Base-by-base conservation (phyloP, 2,329 filamentous ascomycete genomes). In the Epichloe sp. region DNA sequence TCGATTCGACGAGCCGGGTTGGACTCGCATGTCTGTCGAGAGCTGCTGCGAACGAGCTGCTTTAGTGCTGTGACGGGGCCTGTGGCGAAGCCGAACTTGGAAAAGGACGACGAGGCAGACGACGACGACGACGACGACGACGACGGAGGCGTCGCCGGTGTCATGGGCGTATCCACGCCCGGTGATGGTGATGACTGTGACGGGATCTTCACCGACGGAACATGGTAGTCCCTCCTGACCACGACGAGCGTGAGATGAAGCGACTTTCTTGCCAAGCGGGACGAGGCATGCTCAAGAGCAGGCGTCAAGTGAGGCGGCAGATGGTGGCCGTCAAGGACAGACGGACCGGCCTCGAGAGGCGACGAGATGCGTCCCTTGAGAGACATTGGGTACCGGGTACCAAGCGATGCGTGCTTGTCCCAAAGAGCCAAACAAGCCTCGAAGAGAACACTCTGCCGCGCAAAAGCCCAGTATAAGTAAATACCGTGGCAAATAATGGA, bases 281-380 rank as follows among this genome's bases (percentile, higher is more conserved):
- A 70, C 0, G 80, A 81, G 14, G 73, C 70, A 57, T 81, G 79
- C 52, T 82, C 78, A 34, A 84, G 71, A 26, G 78, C 78, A 4
- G 71, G 69, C 11, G 66, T 71, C 50, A 83, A 62, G 43, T 72
- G 68, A n/a, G 71, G 64, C 2, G 80, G 79, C n/a, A 83, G 70
- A 53, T 75, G 73, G 56, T 79, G 72, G 36, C 70, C 68, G 57
- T 82, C 76, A 53, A 81, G 73, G 50, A 83, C 68, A 19, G 79
- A 82, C 42, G 69, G 68, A 17, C 79, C 79, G 31, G 80, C 79
- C 69, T 83, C 80, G 52, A 84, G 72, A 14, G 80, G 80, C 47
- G 78, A 75, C 1, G 80, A 83, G 58, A 83, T 83, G 52, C 68
- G 70, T 51, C 72, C 68, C 65, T 80, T 83, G 60, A 76, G 68